Base-by-base conservation (phyloP, 2,329 filamentous ascomycete genomes). In the Penicillium rolfsii region DNA sequence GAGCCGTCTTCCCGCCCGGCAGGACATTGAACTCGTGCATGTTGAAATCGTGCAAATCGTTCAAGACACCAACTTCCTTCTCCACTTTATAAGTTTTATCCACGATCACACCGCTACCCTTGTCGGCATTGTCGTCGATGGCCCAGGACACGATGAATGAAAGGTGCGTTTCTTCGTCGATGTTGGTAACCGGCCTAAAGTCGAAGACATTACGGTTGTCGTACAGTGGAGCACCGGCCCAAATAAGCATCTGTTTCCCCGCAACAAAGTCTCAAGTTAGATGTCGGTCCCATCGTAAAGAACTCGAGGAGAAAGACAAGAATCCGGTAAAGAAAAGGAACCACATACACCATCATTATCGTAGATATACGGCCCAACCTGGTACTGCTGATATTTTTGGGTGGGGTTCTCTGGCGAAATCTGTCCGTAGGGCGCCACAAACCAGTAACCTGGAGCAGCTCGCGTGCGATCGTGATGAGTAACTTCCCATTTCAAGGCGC, bases 281-380 rank as follows among this genome's bases (percentile, higher is more conserved):
- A 45, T 19, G 28, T 28, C 24, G 41, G 43, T 16, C 26, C 33
- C 4, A 14, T 36, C 35, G 8, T 55, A 22, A 9, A 33, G 11
- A 19, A 40, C 5, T 24, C 26, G 5, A 3, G 11, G 40, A 48
- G 24, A 43, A 41, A n/a, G 14, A 43, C 1, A 19, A 19, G 30
- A 35, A 30, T 11, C 22, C 33, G 19, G 19, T 22, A 22, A 22
- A 4, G 19, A 43, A 26, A 30, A 8, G 9, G 7, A 24, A 46
- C 12, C n/a, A 61, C 66, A 55, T 72, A 77, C 74, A 57, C 80
- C 81, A 65, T 74, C 73, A 62, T 78, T 79, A 64, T 83, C 81
- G 67, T 81, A 82, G 56, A 83, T 82, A 63, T 83, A 80, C 14
- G 81, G 77, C 4, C 80, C 80, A 35, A 79, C 76, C 66, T 82